Evolutionary conservation across 129 eudicot genomes (phyloP), one percentile per base, ranked within the genome.

Genomic region (Artemisia tridentata): DNA sequence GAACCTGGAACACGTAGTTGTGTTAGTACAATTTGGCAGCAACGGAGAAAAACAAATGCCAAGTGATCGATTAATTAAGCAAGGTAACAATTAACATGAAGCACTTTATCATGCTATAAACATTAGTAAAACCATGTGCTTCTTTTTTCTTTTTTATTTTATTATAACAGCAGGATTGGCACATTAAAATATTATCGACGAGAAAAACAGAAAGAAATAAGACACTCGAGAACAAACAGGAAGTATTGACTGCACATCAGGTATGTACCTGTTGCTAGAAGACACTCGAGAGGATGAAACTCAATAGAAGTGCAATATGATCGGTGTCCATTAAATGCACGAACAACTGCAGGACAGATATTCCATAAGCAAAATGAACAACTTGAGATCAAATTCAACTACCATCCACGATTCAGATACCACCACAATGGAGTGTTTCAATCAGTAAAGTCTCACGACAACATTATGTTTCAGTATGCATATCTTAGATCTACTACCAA

Each of bases 251-350:
- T 3, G 5, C 25, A 56, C 20, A 58, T 21, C 23, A 21, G 23
- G 23, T 21, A 21, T 21, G 23, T 21, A 21, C 23, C 23, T 21
- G 23, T 21, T 57, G 96, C 95, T 38, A 92, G 67, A 73, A 92
- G 95, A 81, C 87, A 87, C 79, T 92, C 96, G 50, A 86, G 84
- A n/a, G 98, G 98, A 78, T 92, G 98, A 72, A 92, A 92, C 47
- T 92, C 96, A 71, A 87, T 80, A 46, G 96, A 86, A 58, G 92
- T 89, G 69, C 96, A 92, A 75, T 87, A 82, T 27, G 98, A 86
- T n/a, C 95, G 80, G 85, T 87, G 98, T 66, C 96, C 95, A 79
- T 86, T 80, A 65, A 92, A 88, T 81, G 90, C 78, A 75, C 95
- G 95, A 74, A 89, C 88, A 85, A 87, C 98, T 92, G 81, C 78